These are phyloP conservation scores for Penicillium arizonense DNA, from an alignment of 495 filamentous ascomycete genomes.

Conservation along the genomic window DNA sequence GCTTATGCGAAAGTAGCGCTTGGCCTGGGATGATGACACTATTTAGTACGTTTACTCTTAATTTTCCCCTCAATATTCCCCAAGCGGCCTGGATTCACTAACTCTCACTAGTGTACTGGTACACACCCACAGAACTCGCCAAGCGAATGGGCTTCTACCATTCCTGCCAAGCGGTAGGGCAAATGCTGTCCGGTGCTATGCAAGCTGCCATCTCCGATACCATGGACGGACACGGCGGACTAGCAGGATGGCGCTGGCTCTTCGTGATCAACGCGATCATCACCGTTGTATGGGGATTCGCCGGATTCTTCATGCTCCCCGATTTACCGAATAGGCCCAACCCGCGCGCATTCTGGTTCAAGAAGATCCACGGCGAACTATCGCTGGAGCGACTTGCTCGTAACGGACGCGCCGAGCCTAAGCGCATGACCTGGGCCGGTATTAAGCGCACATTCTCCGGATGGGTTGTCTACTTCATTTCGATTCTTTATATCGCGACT, in stretches of 20 bases:
- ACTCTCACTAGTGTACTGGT: constrained; percentile 28
- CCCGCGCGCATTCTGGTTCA: constrained; percentile 32
- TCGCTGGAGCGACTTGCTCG: constrained; percentile 29
- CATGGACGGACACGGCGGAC: constrained; percentile 54
- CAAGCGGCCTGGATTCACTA: neutral
- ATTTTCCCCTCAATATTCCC: too few relatives aligned
- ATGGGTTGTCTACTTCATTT: constrained; percentile 33
- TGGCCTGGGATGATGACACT: constrained; percentile 36
- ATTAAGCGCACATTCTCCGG: constrained; percentile 28
- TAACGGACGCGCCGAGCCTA: constrained; percentile 30
- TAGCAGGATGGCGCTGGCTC: constrained; percentile 68
- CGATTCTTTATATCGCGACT: constrained; percentile 27
- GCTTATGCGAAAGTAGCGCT: constrained; percentile 31
- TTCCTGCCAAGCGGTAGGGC: constrained; percentile 34
- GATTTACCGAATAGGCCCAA: constrained; percentile 32
- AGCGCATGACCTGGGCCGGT: constrained; percentile 28
- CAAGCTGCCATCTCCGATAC: constrained; percentile 35
- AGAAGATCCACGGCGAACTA: constrained; percentile 24
- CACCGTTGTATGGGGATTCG: constrained; percentile 58
- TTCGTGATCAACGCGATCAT: constrained; percentile 51
- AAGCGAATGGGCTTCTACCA: constrained; percentile 46
- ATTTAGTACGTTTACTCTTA: constrained; percentile 18
- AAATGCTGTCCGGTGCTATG: constrained; percentile 33
- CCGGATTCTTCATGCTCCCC: constrained; percentile 61
- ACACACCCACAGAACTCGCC: constrained; percentile 41